Percentiles rank a stretch among this genome's conserved stretches.
phyloP scores from a whole-genome alignment of 148 eudicot genomes.

The Fagopyrum homotropicum region DNA sequence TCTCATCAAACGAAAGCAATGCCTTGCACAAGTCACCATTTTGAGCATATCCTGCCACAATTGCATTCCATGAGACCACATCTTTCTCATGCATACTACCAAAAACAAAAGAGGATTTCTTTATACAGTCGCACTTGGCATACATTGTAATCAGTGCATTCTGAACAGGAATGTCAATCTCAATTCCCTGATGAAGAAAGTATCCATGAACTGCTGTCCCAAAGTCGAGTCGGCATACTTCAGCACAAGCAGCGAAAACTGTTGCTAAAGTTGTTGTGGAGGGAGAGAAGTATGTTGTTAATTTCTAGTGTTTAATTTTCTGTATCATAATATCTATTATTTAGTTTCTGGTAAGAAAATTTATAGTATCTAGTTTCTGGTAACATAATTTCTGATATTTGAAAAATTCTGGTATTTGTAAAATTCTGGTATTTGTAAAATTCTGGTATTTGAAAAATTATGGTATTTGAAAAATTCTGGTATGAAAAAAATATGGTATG shows the following conservation, averaged over 20 bases:
- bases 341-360: no score
- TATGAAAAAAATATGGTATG: no score
- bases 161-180: slow-evolving; percentile 43
- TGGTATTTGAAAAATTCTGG: no score
- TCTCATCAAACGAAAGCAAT: slow-evolving; percentile 52
- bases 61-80: slow-evolving; percentile 89
- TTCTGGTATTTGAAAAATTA: no score
- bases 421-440: no score
- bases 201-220: slow-evolving; percentile 70
- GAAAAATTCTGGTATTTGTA: no score
- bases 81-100: slow-evolving; percentile 48
- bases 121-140: slow-evolving; percentile 52
- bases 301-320: no score
- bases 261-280: slow-evolving; percentile 57
- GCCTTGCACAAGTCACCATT: slow-evolving; percentile 51
- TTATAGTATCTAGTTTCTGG: no score
- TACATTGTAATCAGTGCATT: slow-evolving; percentile 79
- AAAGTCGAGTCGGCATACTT: slow-evolving; percentile 30
- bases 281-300: no score
- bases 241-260: slow-evolving; percentile 72
- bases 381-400: no score
- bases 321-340: no score
- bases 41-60: slow-evolving; percentile 66
- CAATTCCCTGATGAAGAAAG: slow-evolving; percentile 40
- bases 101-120: slow-evolving; percentile 46